Base-by-base conservation (phyloP, 805 yeast genomes). In the Clavispora fructus region DNA sequence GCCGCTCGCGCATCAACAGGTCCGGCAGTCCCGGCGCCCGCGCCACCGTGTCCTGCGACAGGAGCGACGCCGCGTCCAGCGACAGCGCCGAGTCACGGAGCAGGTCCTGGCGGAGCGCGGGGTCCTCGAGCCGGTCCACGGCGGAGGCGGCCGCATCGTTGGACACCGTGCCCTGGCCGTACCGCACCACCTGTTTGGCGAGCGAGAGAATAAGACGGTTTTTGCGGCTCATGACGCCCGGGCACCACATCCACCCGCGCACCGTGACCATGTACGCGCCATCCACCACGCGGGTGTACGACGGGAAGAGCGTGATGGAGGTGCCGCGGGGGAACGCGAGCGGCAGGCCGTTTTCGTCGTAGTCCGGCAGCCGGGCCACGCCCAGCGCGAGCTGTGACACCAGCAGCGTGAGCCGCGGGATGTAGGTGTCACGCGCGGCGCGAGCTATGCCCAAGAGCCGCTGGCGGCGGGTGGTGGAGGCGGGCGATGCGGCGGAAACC, bases 191-290 rank as follows among this genome's bases (percentile, higher is more conserved):
- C 61, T 87, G 89, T 49, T 79, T 79, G 3, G 89, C 87, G 39
- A 89, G 64, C 0, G 89, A 75, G 19, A 85, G 61, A 29, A 91
- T 69, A 39, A 91, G 61, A 47, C 83, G 69, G 62, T 89, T 88
- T 57, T 85, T 88, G 37, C 95, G 71, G 28, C 78, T 76, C 72
- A 81, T 77, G 8, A 76, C 69, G 1, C 95, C 95, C 0, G 90
- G 88, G 37, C 86, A 73, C 10, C 79, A 73, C 26, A 85, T 67
- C 77, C 86, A 79, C 7, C 97, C 96, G 39, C 87, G 74, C 3
- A 91, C 79, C 31, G 80, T 80, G 35, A 77, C 76, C 51, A 70
- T 79, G 43, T 69, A 71, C 82, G 71, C 60, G 4, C 35, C 39
- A 8, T 13, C 30, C 2, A n/a, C 41, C 85, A 53, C 78, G 10